A percentile compares a stretch with the other conserved stretches of the same genome.
Conservation (phyloP, 306 rosid species). For the Vachellia collinsii region DNA sequence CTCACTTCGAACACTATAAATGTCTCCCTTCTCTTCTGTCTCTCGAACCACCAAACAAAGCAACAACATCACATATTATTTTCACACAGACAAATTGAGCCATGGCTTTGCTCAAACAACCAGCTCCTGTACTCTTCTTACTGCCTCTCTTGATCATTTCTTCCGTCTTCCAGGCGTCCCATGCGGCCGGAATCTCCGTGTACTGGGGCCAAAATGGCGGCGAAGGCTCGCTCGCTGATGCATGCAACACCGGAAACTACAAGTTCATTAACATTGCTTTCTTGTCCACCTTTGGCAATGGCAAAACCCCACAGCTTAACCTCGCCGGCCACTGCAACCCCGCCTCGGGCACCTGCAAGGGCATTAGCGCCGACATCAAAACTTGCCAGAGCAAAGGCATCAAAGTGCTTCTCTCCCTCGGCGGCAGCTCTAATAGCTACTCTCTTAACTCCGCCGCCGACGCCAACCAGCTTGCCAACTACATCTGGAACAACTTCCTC, state of each 20-base stretch:
- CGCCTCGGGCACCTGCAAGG: conserved; percentile 31
- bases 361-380: conserved; percentile 41
- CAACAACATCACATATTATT: too few species aligned
- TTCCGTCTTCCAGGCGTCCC: conserved; percentile 14
- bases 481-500: conserved; percentile 62
- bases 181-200: conserved; percentile 52
- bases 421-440: conserved; percentile 52
- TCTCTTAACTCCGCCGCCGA: conserved; percentile 53
- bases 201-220: conserved; percentile 64
- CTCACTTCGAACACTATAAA: conserved; percentile 34
- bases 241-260: conserved; percentile 67
- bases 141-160: conserved; percentile 43
- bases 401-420: conserved; percentile 69
- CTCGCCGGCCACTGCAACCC: conserved; percentile 59
- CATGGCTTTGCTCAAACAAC: neutral
- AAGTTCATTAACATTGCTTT: conserved; percentile 69
- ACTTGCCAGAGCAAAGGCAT: conserved; percentile 51
- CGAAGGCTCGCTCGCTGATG: conserved; percentile 55
- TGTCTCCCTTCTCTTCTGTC: neutral
- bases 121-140: conserved; percentile 15
- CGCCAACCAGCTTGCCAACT: conserved; percentile 44
- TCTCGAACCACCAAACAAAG: neutral
- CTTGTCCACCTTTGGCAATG: conserved; percentile 51
- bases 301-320: conserved; percentile 46
- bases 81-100: neutral